Base-by-base conservation (phyloP, 441 rosid genomes). In the Daphne laureola region DNA sequence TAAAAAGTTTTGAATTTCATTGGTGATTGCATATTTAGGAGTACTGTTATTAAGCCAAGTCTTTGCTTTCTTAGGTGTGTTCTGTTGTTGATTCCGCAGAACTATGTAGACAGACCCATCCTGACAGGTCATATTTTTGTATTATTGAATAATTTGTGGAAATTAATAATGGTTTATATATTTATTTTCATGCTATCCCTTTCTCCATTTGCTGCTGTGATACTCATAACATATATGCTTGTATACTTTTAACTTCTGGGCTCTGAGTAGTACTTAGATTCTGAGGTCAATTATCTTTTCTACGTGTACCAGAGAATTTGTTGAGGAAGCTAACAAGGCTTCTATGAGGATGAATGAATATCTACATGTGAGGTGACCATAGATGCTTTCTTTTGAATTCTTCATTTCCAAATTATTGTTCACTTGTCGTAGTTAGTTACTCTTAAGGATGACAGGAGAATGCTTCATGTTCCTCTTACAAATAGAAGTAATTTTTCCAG, bases 321-420 rank as follows among this genome's bases (percentile, higher is more conserved):
- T 94, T 45, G 89, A 80, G 76, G 94, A 78, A 73, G 99, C 99
- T 65, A 78, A 55, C 63, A 78, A 80, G 71, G 99, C 97, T 49
- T 81, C 95, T 12, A 74, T 93, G 76, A 78, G 76, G 58, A 81
- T 93, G 60, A 79, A 79, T 66, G 92, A 90, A 60, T 94, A 93
- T 81, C 87, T 93, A 79, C 99, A 93, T 90, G 99, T 93, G 95
- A 90, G 99, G 87, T 83, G 93, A 87, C 96, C 80, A 59, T 36
- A 66, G 67, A 70, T 73, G 38, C 70, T 47, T 68, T 17, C 48
- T 56, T 65, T 67, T 42, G 40, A 51, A 55, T 31, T 57, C 55
- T 55, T 14, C 25, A 48, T 58, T 43, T 47, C 44, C 11, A 31
- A 9, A 31, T 31, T 31, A 31, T 31, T 31, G 38, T 31, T 31